Base-by-base conservation (phyloP, 164 flowering plant genomes). In the Chimonanthus salicifolius region DNA sequence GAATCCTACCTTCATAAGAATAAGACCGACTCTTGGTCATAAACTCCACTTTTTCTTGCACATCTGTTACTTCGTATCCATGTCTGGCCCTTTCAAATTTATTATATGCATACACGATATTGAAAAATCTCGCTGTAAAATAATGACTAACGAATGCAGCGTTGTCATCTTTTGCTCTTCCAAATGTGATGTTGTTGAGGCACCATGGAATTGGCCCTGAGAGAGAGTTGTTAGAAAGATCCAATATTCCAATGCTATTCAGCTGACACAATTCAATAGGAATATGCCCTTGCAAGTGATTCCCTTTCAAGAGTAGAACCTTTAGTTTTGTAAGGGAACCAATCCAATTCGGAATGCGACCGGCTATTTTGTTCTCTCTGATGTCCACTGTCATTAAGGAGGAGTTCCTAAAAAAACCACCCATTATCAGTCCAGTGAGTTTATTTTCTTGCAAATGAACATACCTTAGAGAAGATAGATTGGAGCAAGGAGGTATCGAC, bases 231-330 rank as follows among this genome's bases (percentile, higher is more conserved):
- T 44, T 9, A 45, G 71, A 65, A 58, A 78, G 75, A 43, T 79
- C 79, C 18, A 81, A 46, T 4, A 72, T 18, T 6, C 20, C 58
- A 47, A 82, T 76, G 5, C 77, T 64, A 13, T 79, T 76, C 68
- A 76, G 62, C n/a, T n/a, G n/a, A 10, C 67, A n/a, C 4, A 72
- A 62, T 7, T 62, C 45, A 6, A 33, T 4, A 8, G 74, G 74
- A 13, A 72, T 63, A 9, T 33, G 45, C 4, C 74, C 74, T 63
- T 64, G 60, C 2, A 72, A 65, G 50, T 13, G 47, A 65, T 72
- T 72, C 15, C 69, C 68, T 4, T 10, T 20, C 20, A 72, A 63
- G 33, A 72, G 51, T 63, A 72, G 74, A 21, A 49, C 47, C 4
- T 62, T 65, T 43, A 72, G 15, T 7, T 11, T 6, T 9, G 68